Conservation (phyloP, 192 early-diverging fungal species). For the Coemansia sp. region DNA sequence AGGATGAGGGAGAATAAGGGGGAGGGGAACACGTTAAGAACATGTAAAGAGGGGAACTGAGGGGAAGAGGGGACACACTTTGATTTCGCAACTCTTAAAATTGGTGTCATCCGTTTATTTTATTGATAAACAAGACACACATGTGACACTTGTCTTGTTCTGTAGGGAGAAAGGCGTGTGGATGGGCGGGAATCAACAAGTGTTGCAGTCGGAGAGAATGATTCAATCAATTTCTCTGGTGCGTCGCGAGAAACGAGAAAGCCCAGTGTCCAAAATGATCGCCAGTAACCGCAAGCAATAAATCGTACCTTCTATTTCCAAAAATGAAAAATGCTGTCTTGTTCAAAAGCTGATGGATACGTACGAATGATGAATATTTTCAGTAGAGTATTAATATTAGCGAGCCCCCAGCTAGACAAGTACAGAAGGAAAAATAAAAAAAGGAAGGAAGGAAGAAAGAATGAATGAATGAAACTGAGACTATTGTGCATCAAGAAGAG, state of each 20-base stretch:
- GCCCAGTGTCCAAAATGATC: too few species aligned
- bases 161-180: too few species aligned
- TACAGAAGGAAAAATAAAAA: constrained; percentile 1
- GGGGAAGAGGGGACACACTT: background rate
- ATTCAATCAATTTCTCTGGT: too few species aligned
- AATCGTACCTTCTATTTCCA: too few species aligned
- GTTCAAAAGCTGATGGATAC: too few species aligned
- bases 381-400: background rate
- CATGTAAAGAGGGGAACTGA: background rate
- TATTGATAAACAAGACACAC: background rate
- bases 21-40: background rate
- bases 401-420: background rate
- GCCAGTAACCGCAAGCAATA: background rate
- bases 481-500: background rate
- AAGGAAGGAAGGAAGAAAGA: background rate
- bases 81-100: too few species aligned
- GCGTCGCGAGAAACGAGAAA: too few species aligned
- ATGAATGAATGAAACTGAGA: background rate
- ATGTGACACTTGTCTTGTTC: too few species aligned
- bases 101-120: background rate
- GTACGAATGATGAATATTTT: too few species aligned
- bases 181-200: too few species aligned
- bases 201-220: too few species aligned
- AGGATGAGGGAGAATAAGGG: background rate
- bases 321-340: too few species aligned